Evolutionary conservation across 176 grass and related monocot species (phyloP), one percentile per base, ranked within the genome.

Genomic region (Alopecurus myosuroides): DNA sequence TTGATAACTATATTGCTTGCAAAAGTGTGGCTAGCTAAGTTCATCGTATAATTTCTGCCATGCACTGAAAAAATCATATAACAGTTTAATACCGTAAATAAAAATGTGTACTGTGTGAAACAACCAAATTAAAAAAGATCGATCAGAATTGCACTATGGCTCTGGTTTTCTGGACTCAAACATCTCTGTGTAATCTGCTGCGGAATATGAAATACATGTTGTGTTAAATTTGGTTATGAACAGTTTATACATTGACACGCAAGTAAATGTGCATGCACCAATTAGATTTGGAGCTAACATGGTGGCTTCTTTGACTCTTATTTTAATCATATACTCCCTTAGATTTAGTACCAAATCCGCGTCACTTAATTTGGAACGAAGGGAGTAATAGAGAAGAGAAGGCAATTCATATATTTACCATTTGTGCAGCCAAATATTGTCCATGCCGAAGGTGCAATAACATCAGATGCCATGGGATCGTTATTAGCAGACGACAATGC

Each of bases 381-480:
- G n/a, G n/a, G n/a, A n/a, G n/a, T n/a, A 50, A 74, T 31, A 74
- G 55, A 84, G 34, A 74, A 82, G 26, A 28, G 61, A 84, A 88
- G 40, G 48, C 84, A 28, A 17, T 29, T 26, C 60, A 40, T 65
- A 76, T 53, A 31, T 71, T 71, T 89, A 98, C 96, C 96, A 23
- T 98, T 98, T 85, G 69, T 90, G 57, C 93, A 95, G 79, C 93
- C 93, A 85, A 98, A 94, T 90, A 98, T 95, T 85, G 85, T 94
- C 96, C 96, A 98, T 29, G 91, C 81, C 69, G 96, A 93, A 86
- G 96, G 96, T 51, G 96, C 96, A 75, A 98, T 90, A 65, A 95
- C 96, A 83, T 98, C 96, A 85, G 93, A 94, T 70, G 93, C 83
- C 79, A 94, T 94, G 68, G 89, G 96, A 79, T 98, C 96, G 1